Conservation (phyloP, 805 yeast genomes). For the Komagataella pseudopastoris region DNA sequence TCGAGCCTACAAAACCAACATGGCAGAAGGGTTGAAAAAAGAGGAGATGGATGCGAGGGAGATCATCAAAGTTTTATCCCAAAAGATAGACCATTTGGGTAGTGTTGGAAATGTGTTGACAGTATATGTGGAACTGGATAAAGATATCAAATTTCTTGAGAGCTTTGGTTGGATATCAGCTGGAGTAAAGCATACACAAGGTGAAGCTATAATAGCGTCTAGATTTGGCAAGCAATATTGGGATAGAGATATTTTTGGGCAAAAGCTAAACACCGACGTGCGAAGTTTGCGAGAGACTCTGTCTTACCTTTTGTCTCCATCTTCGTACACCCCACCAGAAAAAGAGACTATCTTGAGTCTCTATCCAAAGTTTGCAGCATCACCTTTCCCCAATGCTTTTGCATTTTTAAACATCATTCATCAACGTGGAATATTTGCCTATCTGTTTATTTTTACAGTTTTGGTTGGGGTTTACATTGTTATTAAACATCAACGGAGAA, state of each 20-base stretch:
- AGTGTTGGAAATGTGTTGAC: constrained; percentile 23
- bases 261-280: constrained; percentile 17
- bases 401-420: constrained; percentile 31
- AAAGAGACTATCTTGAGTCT: constrained; percentile 5
- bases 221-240: constrained; percentile 19
- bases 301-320: constrained; percentile 22
- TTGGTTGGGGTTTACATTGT: neutral
- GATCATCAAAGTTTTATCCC: constrained; percentile 35
- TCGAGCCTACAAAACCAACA: constrained; percentile 22
- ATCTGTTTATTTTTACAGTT: constrained; percentile 12
- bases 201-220: constrained; percentile 43
- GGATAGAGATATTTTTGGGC: constrained; percentile 22
- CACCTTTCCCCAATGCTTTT: constrained; percentile 26
- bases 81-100: constrained; percentile 30
- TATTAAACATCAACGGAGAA: neutral
- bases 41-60: constrained; percentile 26
- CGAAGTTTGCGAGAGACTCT: constrained; percentile 21
- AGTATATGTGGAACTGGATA: constrained; percentile 36
- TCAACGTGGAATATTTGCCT: constrained; percentile 29
- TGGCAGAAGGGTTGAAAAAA: constrained; percentile 29
- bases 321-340: constrained; percentile 4
- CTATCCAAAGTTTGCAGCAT: constrained; percentile 21
- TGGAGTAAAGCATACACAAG: constrained; percentile 22
- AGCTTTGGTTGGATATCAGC: constrained; percentile 22
- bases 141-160: constrained; percentile 16